Evolutionary conservation across 371 early-diverging fungal genomes (phyloP).

Genomic region (Umbelopsis sp.): DNA sequence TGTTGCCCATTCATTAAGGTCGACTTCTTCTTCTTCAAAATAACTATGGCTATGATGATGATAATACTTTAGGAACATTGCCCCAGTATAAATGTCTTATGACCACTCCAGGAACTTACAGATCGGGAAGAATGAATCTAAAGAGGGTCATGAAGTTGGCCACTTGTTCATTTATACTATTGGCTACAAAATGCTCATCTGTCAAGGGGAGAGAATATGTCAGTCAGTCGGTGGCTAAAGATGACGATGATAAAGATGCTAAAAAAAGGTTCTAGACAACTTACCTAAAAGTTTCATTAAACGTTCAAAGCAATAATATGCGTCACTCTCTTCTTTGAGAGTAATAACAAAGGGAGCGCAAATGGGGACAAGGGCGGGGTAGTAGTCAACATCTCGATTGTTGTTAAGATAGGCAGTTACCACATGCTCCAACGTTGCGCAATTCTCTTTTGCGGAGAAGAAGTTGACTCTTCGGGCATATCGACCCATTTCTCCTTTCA

Average conservation of each 20-base stretch:
- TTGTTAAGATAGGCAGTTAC: constrained; percentile 82
- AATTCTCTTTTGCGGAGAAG: constrained; percentile 34
- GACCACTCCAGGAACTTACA: constrained; percentile 30
- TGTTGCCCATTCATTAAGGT: constrained; percentile 88
- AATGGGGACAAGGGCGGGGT: constrained; percentile 74
- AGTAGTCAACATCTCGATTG: constrained; percentile 79
- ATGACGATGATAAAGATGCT: too few species aligned
- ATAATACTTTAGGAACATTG: constrained; percentile 11
- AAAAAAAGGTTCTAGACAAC: background rate
- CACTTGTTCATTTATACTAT: constrained; percentile 67
- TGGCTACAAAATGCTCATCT: constrained; percentile 65
- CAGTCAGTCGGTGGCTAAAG: too few species aligned
- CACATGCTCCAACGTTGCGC: constrained; percentile 75
- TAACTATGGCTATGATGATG: constrained; percentile 61
- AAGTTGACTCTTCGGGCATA: constrained; percentile 64
- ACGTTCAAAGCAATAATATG: constrained; percentile 81
- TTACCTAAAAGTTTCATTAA: constrained; percentile 73
- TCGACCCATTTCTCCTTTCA: constrained; percentile 85
- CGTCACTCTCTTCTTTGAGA: constrained; percentile 76
- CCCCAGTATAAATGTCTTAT: constrained; percentile 8
- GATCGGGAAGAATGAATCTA: constrained; percentile 73
- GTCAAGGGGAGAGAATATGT: background rate
- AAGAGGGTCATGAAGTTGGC: constrained; percentile 85
- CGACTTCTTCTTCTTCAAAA: constrained; percentile 96
- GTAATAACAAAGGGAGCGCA: constrained; percentile 87